Percentiles rank a stretch among this genome's conserved stretches.
These are phyloP conservation scores for Apiospora phragmitis DNA, from an alignment of 2,329 filamentous ascomycete genomes.

Conservation along the genomic window DNA sequence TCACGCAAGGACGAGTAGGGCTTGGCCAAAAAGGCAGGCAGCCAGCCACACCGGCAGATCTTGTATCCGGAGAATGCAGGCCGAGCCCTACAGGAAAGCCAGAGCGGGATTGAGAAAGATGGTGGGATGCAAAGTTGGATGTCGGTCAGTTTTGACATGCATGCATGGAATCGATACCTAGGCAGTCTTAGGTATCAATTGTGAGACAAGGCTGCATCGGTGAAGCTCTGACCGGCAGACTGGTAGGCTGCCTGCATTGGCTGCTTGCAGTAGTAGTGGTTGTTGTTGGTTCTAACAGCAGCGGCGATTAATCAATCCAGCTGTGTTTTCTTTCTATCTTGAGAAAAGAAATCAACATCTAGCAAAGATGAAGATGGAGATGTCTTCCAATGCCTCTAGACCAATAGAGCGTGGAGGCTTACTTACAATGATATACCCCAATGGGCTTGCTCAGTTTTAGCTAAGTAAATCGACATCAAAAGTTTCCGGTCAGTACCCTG, in stretches of 20 bases:
- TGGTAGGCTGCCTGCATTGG: not conserved
- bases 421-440: not conserved
- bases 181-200: not conserved
- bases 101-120: not conserved
- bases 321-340: not conserved
- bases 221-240: not conserved
- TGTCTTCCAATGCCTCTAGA: not conserved
- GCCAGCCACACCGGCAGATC: not conserved
- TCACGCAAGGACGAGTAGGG: not conserved
- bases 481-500: slow-evolving; percentile 18
- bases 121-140: not conserved
- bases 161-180: not conserved
- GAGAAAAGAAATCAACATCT: not conserved
- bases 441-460: too few relatives aligned
- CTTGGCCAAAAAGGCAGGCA: not conserved
- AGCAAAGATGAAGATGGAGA: not conserved
- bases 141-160: not conserved
- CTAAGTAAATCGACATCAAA: not conserved
- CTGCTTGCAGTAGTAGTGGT: not conserved
- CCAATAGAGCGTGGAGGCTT: not conserved
- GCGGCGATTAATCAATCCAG: not conserved
- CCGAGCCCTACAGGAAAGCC: not conserved
- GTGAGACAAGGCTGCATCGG: slow-evolving; percentile 5
- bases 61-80: not conserved
- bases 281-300: not conserved